Conservation (phyloP, 208 protist genomes). For the Leishmania amazonensis region DNA sequence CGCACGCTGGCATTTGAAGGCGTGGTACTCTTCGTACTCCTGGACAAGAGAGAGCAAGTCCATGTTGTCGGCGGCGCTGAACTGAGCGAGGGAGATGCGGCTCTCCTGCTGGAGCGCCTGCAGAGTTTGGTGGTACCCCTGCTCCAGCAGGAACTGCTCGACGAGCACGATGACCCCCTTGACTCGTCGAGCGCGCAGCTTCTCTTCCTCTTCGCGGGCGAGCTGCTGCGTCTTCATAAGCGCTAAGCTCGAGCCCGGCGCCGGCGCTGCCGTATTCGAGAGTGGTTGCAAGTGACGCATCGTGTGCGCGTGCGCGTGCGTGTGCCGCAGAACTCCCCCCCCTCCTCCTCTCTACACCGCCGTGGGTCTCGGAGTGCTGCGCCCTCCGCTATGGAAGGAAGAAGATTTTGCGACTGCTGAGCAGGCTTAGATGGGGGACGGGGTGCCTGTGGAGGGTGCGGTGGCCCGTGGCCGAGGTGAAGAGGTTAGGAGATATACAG, state of each 20-base stretch:
- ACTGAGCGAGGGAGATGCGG: constrained; percentile 66
- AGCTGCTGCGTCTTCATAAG: constrained; percentile 83
- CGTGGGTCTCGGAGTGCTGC: neutral
- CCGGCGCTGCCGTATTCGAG: constrained; percentile 62
- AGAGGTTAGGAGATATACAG: neutral
- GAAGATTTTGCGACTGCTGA: neutral
- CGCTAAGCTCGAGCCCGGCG: constrained; percentile 64
- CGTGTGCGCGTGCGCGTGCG: neutral
- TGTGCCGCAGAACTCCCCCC: neutral
- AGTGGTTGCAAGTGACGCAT: constrained; percentile 64
- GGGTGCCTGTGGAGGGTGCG: neutral
- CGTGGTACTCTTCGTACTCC: constrained; percentile 91
- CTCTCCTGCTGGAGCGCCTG: constrained; percentile 87
- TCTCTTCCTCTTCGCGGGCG: constrained; percentile 84
- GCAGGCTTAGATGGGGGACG: neutral
- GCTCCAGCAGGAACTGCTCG: constrained; percentile 84
- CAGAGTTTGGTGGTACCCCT: constrained; percentile 76
- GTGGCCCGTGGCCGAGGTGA: neutral
- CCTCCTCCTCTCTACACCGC: neutral
- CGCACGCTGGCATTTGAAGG: constrained; percentile 82
- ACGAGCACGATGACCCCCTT: constrained; percentile 83
- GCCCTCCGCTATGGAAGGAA: neutral
- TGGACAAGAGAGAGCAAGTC: constrained; percentile 77
- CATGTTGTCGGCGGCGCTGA: constrained; percentile 88
- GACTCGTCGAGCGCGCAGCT: constrained; percentile 62